Conservation (phyloP, 1,139 yeast species). For the Hyphopichia burtonii region DNA sequence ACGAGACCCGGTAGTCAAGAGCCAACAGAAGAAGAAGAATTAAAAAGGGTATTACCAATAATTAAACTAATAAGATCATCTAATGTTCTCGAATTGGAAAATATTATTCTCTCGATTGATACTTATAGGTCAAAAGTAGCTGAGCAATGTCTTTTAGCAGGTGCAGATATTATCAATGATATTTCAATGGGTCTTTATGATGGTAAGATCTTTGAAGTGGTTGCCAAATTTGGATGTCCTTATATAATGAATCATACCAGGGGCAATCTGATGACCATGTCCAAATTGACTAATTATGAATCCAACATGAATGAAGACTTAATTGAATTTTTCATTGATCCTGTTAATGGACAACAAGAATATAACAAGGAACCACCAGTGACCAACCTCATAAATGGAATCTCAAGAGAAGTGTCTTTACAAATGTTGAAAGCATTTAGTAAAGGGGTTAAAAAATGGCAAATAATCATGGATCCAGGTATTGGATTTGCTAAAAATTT, state of each 20-base stretch:
- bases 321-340: constrained; percentile 37
- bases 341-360: constrained; percentile 27
- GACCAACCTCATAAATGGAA: constrained; percentile 38
- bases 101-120: constrained; percentile 69
- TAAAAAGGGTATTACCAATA: constrained; percentile 67
- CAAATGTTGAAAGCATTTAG: constrained; percentile 57
- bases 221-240: constrained; percentile 70
- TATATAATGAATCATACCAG: constrained; percentile 83
- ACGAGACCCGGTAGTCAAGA: constrained; percentile 80
- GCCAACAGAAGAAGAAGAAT: constrained; percentile 58
- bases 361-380: constrained; percentile 24
- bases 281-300: constrained; percentile 53
- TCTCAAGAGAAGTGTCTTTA: constrained; percentile 63
- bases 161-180: constrained; percentile 92
- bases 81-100: constrained; percentile 28
- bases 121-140: constrained; percentile 83
- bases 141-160: constrained; percentile 59
- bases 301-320: constrained; percentile 38
- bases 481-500: constrained; percentile 85
- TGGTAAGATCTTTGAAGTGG: constrained; percentile 58
- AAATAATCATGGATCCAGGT: constrained; percentile 90
- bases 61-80: constrained; percentile 56
- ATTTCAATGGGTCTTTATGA: constrained; percentile 82
- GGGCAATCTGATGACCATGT: constrained; percentile 80
- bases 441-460: constrained; percentile 83